Evolutionary conservation across 129 eudicot genomes (phyloP), one percentile per base, ranked within the genome.

Genomic region (Heracleum sosnowskyi): DNA sequence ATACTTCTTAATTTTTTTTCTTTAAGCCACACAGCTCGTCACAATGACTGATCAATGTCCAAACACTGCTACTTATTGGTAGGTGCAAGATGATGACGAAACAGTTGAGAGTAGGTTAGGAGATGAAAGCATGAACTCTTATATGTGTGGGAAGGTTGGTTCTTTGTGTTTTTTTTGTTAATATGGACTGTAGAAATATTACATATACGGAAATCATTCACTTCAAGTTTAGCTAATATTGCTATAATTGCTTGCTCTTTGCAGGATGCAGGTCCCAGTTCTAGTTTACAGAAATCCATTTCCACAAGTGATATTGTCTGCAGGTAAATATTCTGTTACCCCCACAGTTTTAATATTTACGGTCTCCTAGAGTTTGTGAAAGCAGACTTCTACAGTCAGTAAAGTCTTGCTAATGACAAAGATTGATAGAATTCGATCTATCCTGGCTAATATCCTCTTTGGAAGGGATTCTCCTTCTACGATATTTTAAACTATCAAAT

Each of bases 81-180:
- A 34, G 99, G 86, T 95, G 88, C 97, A 91, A 83, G 97, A 90
- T 79, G 96, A 91, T 83, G 98, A 95, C 72, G 99, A 87, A 80
- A 87, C 80, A 70, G 88, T 79, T 81, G 99, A 90, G 73, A 86
- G 79, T 39, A 88, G 35, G 80, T 97, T 87, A 80, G 91, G 85
- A 68, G 89, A 86, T 75, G 92, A 82, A 84, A 81, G 79, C 83
- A 79, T 83, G 75, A 81, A 77, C 80, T 80, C 85, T 45, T 76
- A 76, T 78, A 75, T 68, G 82, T 82, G 80, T 79, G 79, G 81
- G 75, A 90, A 83, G 96, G 84, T 86, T 22, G 12, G 76, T 81
- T 9, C 26, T 66, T 73, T 41, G 18, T 73, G 39, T 2, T 77
- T 73, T n/a, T 37, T 57, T 33, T 3, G 41, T 60, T 51, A 57